phyloP scores from a whole-genome alignment of 1,139 yeast genomes.

The Kurtzmaniella natalensis region DNA sequence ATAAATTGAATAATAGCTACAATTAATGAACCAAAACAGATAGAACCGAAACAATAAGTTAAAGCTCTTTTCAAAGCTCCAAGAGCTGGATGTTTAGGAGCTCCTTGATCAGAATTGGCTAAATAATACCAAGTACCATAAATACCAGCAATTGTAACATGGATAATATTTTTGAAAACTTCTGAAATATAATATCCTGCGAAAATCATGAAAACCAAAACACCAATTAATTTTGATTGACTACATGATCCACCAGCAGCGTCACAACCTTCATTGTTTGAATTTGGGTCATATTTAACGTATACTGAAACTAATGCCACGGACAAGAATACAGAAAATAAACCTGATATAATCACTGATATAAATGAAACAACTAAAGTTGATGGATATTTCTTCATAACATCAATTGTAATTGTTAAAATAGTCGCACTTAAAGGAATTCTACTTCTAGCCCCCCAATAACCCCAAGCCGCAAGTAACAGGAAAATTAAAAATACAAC shows the following conservation, averaged over 20 bases:
- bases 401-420: constrained; percentile 68
- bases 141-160: constrained; percentile 79
- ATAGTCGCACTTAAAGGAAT: constrained; percentile 75
- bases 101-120: constrained; percentile 72
- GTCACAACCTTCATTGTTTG: constrained; percentile 31
- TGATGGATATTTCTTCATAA: constrained; percentile 67
- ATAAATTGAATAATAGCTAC: constrained; percentile 71
- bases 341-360: constrained; percentile 63
- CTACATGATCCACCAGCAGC: constrained; percentile 66
- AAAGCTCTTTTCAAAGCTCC: constrained; percentile 81
- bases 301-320: constrained; percentile 70
- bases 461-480: constrained; percentile 61
- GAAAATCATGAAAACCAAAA: constrained; percentile 66
- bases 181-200: constrained; percentile 86
- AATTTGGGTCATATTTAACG: constrained; percentile 57
- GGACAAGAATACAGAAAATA: constrained; percentile 62
- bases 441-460: constrained; percentile 68
- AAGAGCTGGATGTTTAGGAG: constrained; percentile 75
- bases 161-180: constrained; percentile 79
- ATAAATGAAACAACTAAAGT: constrained; percentile 58
- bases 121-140: constrained; percentile 91
- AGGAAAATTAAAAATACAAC: constrained; percentile 67
- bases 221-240: constrained; percentile 61
- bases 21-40: constrained; percentile 81
- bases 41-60: constrained; percentile 86